Evolutionary conservation across 192 early-diverging fungal genomes (phyloP), one percentile per base, ranked within the genome.

Genomic region (Neocallimastix lanati): DNA sequence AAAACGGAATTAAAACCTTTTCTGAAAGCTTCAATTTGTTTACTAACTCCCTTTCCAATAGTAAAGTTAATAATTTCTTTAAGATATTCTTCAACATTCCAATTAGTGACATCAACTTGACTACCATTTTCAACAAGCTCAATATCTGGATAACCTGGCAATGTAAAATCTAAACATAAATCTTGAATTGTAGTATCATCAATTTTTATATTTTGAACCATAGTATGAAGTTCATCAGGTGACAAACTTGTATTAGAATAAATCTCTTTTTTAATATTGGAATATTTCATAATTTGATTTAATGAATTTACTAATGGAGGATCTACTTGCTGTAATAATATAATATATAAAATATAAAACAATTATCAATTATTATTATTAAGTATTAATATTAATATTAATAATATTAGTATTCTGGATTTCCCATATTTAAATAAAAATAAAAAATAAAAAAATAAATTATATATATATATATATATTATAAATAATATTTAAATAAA

Each of bases 121-220:
- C 82, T 28, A 28, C 95, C 96, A 29, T 86, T 83, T 27, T 81
- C 80, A 67, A 87, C 87, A 28, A 95, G 86, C 77, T 94, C 91
- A 76, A 92, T 85, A 18, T 84, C 81, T 21, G 92, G 89, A 85
- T 93, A 88, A 11, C 95, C 95, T 12, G 93, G 93, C 29, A 96
- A 84, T 7, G 94, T 94, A 86, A 96, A 96, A 82, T 96, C 94
- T 21, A 98, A 86, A 50, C 88, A 87, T 40, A 98, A 86, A 76
- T 93, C 92, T 0, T 88, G 86, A 33, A 93, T 80, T n/a, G 50
- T n/a, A n/a, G 50, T 7, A 67, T 67, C 50, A 21, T 67, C 50
- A 67, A 67, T 67, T 67, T n/a, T 83, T 76, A 89, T 84, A 40
- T 81, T 89, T 29, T 84, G 82, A 27, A 88, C 85, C 67, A 82